Base-by-base conservation (phyloP, 148 eudicot genomes). In the Arbutus unedo region DNA sequence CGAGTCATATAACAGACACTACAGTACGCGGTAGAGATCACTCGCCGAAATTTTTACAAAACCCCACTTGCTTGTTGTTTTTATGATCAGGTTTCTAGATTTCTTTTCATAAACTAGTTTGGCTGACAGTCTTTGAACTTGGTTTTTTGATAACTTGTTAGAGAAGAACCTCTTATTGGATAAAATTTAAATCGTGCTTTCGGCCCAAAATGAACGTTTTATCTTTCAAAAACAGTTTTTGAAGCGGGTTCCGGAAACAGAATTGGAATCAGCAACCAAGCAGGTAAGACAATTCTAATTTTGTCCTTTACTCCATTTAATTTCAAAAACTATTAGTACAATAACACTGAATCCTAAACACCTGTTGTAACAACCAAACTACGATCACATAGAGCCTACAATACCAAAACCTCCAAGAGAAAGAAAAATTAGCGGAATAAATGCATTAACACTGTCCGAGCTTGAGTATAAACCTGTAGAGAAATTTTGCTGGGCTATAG, bases 401-500 rank as follows among this genome's bases (percentile, higher is more conserved):
- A 64, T 8, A 48, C 31, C 9, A 64, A 64, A 64, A 64, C n/a
- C 70, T 13, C 2, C 45, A 31, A 31, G 47, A 70, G 15, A 38
- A 41, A 18, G 1, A 3, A 48, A 11, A 41, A 79, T 4, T n/a
- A 64, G 8, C 25, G 6, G 23, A 54, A 83, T 54, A 43, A 15
- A 78, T 47, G 3, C 73, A 48, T 59, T 15, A 60, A 75, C 84
- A 75, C 47, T 68, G 47, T 72, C 43, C 74, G 38, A 82, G 59
- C 74, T 18, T 9, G 56, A 82, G 18, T 45, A 66, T 86, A 67
- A 78, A 93, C 97, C 97, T 93, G 87, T 92, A 93, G 67, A 91
- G 91, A 84, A 93, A 89, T 74, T 87, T 88, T 67, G 95, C 93
- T 18, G 97, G 97, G 82, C 91, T 93, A 76, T 88, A 93, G 5